phyloP scores from a whole-genome alignment of 306 rosid species.

The Albizia julibrissin region DNA sequence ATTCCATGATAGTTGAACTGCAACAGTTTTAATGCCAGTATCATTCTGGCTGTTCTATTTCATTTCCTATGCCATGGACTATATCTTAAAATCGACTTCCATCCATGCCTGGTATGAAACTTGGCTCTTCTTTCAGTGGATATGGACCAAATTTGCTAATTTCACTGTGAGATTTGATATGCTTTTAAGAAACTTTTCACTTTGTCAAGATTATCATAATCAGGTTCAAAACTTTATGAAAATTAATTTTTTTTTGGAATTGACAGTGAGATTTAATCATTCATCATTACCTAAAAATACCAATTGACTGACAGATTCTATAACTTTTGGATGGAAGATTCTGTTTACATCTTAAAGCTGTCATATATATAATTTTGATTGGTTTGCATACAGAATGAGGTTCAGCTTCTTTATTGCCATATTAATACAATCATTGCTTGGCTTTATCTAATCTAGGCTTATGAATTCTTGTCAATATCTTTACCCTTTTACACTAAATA shows the following conservation, averaged over 20 bases:
- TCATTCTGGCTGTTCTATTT: background rate
- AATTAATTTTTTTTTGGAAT: background rate
- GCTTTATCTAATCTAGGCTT: background rate
- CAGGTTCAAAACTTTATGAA: background rate
- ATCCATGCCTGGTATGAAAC: background rate
- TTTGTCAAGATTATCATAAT: background rate
- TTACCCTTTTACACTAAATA: slow-evolving; percentile 4
- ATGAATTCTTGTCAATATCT: background rate
- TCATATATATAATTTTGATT: background rate
- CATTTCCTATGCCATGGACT: background rate
- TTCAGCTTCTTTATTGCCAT: slow-evolving; percentile 1
- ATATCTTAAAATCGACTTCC: too few species aligned
- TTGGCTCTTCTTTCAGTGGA: background rate
- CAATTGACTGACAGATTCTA: background rate
- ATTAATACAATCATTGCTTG: slow-evolving; percentile 11
- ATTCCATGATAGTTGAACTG: background rate
- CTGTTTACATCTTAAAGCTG: background rate
- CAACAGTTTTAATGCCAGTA: background rate
- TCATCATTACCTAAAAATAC: background rate
- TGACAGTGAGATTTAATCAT: background rate
- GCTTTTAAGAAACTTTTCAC: background rate
- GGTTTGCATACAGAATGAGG: slow-evolving; percentile 7
- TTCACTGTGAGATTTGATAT: background rate
- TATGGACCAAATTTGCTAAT: background rate
- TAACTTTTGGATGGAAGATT: slow-evolving; percentile 4